Conservation (phyloP, 129 eudicot genomes). For the Flaveria linearis region DNA sequence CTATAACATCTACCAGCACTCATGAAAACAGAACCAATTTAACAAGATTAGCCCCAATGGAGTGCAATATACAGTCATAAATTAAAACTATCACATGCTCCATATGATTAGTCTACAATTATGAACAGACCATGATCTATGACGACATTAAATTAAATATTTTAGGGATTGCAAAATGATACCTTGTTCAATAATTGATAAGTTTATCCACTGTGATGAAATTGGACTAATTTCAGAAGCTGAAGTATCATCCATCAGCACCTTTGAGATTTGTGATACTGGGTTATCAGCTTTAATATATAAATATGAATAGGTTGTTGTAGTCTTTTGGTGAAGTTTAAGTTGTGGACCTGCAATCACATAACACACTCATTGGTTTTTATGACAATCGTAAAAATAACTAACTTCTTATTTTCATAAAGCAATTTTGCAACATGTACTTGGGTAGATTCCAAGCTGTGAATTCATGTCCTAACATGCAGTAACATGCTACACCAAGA, state of each 20-base stretch:
- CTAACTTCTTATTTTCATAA: conserved; percentile 70
- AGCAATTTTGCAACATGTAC: conserved; percentile 61
- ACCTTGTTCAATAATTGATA: not conserved
- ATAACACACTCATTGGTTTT: not conserved
- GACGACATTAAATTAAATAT: no score
- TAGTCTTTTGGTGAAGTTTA: conserved; percentile 45
- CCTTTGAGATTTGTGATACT: conserved; percentile 18
- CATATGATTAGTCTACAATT: no score
- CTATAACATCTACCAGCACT: no score
- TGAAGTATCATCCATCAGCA: conserved; percentile 25
- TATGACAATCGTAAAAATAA: not conserved
- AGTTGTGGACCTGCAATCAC: conserved; percentile 51
- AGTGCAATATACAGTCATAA: no score
- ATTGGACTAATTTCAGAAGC: conserved; percentile 24
- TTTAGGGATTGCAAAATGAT: no score
- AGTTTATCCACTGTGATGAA: conserved; percentile 21
- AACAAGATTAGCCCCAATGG: no score
- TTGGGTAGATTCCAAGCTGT: conserved; percentile 54
- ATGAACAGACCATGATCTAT: no score
- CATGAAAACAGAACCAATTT: no score
- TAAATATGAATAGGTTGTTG: conserved; percentile 25
- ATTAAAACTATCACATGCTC: no score
- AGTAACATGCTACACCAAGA: conserved; percentile 38
- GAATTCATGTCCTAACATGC: conserved; percentile 43
- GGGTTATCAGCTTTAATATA: conserved; percentile 28